These are phyloP conservation scores for Macrotyloma uniflorum DNA, from an alignment of 306 rosid genomes.

Conservation along the genomic window DNA sequence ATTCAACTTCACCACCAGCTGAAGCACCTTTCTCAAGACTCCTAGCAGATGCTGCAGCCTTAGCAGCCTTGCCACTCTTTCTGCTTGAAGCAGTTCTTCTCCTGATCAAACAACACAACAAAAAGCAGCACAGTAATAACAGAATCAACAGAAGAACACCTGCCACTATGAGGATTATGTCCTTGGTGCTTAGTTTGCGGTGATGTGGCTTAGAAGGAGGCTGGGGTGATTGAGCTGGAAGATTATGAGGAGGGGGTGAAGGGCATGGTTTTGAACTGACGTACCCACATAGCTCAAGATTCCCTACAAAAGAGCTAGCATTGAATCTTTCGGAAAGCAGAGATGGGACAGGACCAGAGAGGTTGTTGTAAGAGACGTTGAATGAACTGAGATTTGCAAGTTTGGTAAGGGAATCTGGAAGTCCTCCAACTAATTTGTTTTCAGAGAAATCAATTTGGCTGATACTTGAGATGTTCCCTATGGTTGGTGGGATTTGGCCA, in stretches of 20 bases:
- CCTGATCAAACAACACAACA: constrained; percentile 72
- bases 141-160: constrained; percentile 73
- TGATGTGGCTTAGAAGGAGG: constrained; percentile 46
- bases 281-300: constrained; percentile 79
- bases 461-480: constrained; percentile 75
- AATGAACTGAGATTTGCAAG: constrained; percentile 69
- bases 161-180: constrained; percentile 80
- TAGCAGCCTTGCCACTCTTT: constrained; percentile 47
- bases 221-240: constrained; percentile 59
- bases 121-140: constrained; percentile 70
- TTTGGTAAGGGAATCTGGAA: constrained; percentile 66
- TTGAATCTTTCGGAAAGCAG: constrained; percentile 75
- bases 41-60: constrained; percentile 49
- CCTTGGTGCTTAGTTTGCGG: constrained; percentile 69
- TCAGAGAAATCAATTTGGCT: constrained; percentile 66
- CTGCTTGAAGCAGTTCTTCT: constrained; percentile 62
- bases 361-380: constrained; percentile 86
- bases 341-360: constrained; percentile 81
- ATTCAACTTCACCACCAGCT: constrained; percentile 53
- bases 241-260: constrained; percentile 53
- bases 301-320: constrained; percentile 81
- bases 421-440: constrained; percentile 64
- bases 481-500: constrained; percentile 78
- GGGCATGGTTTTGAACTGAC: constrained; percentile 66
- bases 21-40: constrained; percentile 56